These are phyloP conservation scores for Aspergillus felis DNA, from an alignment of 2,329 filamentous ascomycete species.

Conservation along the genomic window DNA sequence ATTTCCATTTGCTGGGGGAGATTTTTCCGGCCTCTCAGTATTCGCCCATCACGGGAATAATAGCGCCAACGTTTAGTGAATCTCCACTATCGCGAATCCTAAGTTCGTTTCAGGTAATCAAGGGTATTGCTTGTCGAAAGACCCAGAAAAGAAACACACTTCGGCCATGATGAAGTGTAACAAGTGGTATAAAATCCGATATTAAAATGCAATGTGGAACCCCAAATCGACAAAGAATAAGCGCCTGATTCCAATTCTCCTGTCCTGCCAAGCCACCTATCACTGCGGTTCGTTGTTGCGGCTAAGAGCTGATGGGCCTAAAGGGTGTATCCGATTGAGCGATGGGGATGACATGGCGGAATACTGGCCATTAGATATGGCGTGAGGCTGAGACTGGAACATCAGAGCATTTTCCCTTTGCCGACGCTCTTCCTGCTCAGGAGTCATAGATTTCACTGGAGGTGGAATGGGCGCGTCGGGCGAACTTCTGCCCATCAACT, in stretches of 20 bases:
- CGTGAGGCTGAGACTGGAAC: constrained; percentile 15
- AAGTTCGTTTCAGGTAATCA: neutral
- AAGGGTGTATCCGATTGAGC: constrained; percentile 28
- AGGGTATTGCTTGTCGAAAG: neutral
- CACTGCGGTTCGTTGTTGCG: constrained; percentile 21
- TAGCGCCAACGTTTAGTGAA: neutral
- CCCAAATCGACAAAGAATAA: neutral
- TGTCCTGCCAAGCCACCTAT: constrained; percentile 14
- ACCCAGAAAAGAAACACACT: neutral
- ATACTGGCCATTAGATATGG: constrained; percentile 19
- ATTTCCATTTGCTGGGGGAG: constrained; percentile 6
- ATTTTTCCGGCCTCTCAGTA: constrained; percentile 5
- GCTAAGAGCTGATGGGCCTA: constrained; percentile 24
- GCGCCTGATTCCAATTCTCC: neutral
- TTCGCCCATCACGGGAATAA: neutral
- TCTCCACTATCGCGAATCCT: neutral
- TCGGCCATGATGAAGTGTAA: neutral
- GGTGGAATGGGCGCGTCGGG: constrained; percentile 40
- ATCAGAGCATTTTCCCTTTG: constrained; percentile 35
- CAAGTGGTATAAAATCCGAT: neutral
- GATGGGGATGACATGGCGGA: constrained; percentile 31
- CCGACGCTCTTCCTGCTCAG: constrained; percentile 40
- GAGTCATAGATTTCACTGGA: constrained; percentile 42
- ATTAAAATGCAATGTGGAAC: neutral
- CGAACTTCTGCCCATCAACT: constrained; percentile 42